Conservation (phyloP, 169 alveolate genomes). For the Eimeria falciformis region DNA sequence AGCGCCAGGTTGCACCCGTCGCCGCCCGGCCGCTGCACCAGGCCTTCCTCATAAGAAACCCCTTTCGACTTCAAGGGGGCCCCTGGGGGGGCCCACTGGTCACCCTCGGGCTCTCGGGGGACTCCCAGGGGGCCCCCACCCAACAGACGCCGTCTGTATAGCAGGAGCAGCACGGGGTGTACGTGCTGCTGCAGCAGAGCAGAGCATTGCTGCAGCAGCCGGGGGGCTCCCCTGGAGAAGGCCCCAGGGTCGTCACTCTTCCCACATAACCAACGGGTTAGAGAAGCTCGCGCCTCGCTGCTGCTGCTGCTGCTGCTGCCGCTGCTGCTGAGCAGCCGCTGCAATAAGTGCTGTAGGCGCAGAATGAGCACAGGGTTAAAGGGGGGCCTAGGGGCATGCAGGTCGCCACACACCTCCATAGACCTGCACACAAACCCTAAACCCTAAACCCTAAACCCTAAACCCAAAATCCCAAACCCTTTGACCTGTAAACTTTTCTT, state of each 20-base stretch:
- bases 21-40: not conserved
- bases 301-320: constrained; percentile 26
- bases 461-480: not conserved
- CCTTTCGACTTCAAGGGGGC: not conserved
- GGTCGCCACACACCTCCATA: constrained; percentile 72
- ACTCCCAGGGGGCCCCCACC: constrained; percentile 39
- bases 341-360: constrained; percentile 34
- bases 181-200: constrained; percentile 33
- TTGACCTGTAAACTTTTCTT: too few relatives aligned
- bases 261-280: constrained; percentile 12
- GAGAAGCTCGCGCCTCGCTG: not conserved
- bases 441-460: not conserved
- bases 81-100: not conserved
- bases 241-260: constrained; percentile 23
- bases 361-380: constrained; percentile 66
- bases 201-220: constrained; percentile 34
- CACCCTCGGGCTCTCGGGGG: not conserved
- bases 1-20: constrained; percentile 39
- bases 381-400: constrained; percentile 49
- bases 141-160: constrained; percentile 24
- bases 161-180: constrained; percentile 49
- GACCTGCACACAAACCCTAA: constrained; percentile 5
- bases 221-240: not conserved
- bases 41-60: not conserved
- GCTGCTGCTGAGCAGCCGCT: constrained; percentile 42